Conservation (phyloP, 192 early-diverging fungal species). For the Coemansia sp. region DNA sequence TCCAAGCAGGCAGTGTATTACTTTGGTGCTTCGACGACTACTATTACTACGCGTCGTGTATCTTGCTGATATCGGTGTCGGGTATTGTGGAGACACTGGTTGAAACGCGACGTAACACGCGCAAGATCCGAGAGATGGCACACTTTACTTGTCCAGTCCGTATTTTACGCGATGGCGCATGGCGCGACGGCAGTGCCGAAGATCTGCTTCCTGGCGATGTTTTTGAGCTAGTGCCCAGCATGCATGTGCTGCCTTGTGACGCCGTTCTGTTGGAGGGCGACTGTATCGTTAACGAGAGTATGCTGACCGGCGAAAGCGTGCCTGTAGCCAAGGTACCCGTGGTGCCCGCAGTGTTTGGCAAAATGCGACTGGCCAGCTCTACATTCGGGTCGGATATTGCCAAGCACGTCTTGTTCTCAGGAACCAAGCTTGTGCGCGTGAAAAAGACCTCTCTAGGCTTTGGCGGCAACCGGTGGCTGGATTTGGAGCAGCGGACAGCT, state of each 20-base stretch:
- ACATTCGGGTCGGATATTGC: slow-evolving; percentile 67
- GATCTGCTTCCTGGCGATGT: slow-evolving; percentile 97
- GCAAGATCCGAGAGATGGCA: slow-evolving; percentile 84
- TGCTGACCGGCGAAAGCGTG: slow-evolving; percentile 97
- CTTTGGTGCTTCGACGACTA: slow-evolving; percentile 92
- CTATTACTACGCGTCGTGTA: slow-evolving; percentile 93
- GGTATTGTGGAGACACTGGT: slow-evolving; percentile 79
- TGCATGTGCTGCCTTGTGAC: slow-evolving; percentile 85
- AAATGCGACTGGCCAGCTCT: slow-evolving; percentile 55
- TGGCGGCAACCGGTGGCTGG: slow-evolving; percentile 50
- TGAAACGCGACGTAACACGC: slow-evolving; percentile 72
- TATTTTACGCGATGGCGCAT: slow-evolving; percentile 66
- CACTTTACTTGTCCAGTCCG: slow-evolving; percentile 80
- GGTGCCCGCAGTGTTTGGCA: slow-evolving; percentile 68
- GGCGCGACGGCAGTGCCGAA: slow-evolving; percentile 59
- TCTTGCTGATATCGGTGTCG: slow-evolving; percentile 82
- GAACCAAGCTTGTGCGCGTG: slow-evolving; percentile 91
- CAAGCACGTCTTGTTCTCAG: slow-evolving; percentile 88
- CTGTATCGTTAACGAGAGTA: slow-evolving; percentile 97
- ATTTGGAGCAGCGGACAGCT: slow-evolving; percentile 43
- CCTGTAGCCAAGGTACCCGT: slow-evolving; percentile 92
- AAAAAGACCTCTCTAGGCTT: slow-evolving; percentile 50
- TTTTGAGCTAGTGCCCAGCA: slow-evolving; percentile 74
- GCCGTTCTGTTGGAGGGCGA: slow-evolving; percentile 90
- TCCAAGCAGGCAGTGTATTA: slow-evolving; percentile 75